phyloP scores from a whole-genome alignment of 768 basidiomycete species.

The Lyophyllum semitale region DNA sequence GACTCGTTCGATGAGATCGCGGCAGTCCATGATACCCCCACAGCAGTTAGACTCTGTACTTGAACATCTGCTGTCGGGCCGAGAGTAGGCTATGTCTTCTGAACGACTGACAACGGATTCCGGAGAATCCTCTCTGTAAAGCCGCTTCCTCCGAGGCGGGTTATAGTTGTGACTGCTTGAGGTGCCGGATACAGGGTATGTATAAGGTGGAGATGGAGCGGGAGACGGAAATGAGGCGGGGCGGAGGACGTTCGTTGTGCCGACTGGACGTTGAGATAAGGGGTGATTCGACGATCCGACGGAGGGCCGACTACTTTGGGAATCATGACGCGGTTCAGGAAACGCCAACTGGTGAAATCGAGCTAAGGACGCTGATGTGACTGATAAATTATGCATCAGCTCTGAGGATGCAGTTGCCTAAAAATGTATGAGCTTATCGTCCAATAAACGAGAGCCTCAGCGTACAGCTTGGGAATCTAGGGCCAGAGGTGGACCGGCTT shows the following conservation, averaged over 20 bases:
- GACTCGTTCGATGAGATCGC: slow-evolving; percentile 35
- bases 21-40: slow-evolving; percentile 52
- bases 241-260: slow-evolving; percentile 17
- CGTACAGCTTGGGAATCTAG: slow-evolving; percentile 35
- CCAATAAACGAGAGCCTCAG: slow-evolving; percentile 1
- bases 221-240: slow-evolving; percentile 30
- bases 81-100: slow-evolving; percentile 9
- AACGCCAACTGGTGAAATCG: slow-evolving; percentile 55
- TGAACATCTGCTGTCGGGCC: slow-evolving; percentile 19
- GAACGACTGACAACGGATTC: slow-evolving; percentile 15
- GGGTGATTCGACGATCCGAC: slow-evolving; percentile 8
- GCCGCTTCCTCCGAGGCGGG: slow-evolving; percentile 28
- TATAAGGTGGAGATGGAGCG: slow-evolving; percentile 22
- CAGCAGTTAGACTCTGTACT: slow-evolving; percentile 45
- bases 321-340: slow-evolving; percentile 24
- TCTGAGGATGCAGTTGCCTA: slow-evolving; percentile 57
- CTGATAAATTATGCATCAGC: slow-evolving; percentile 48
- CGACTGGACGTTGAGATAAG: slow-evolving; percentile 8
- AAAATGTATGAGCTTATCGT: slow-evolving; percentile 11
- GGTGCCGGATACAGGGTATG: slow-evolving; percentile 4
- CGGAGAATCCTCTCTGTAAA: slow-evolving; percentile 33
- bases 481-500: slow-evolving; percentile 28
- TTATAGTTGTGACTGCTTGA: slow-evolving; percentile 4
- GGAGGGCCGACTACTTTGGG: slow-evolving; percentile 9
- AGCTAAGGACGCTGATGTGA: slow-evolving; percentile 49